These are phyloP conservation scores for Trametes hirsuta DNA, from an alignment of 1,284 basidiomycete species.

Conservation along the genomic window DNA sequence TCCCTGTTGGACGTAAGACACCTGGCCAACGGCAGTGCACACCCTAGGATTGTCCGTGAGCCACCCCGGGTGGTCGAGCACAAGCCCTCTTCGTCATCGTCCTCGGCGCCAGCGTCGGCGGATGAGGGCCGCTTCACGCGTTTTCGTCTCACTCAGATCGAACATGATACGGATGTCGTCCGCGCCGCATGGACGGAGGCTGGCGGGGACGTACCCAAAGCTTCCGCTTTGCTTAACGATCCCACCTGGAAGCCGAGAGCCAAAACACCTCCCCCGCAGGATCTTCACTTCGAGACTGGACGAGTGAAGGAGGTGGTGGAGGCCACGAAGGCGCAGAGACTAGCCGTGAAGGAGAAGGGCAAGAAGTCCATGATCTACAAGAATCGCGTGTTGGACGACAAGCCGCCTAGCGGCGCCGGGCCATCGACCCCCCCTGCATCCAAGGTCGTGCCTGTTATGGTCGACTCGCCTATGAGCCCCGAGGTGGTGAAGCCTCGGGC, in stretches of 20 bases:
- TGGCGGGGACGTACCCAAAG: constrained; percentile 58
- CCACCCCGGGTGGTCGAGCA: constrained; percentile 34
- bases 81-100: constrained; percentile 21
- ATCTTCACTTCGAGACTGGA: constrained; percentile 47
- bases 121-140: constrained; percentile 47
- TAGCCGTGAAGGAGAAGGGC: constrained; percentile 67
- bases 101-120: constrained; percentile 18
- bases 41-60: constrained; percentile 57
- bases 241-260: constrained; percentile 52
- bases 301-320: constrained; percentile 73
- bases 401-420: constrained; percentile 19
- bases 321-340: constrained; percentile 62
- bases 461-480: constrained; percentile 39
- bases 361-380: constrained; percentile 80
- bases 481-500: constrained; percentile 43
- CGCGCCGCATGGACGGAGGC: constrained; percentile 68
- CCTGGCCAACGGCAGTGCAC: constrained; percentile 48
- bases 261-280: constrained; percentile 30
- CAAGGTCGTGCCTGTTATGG: constrained; percentile 23
- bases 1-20: constrained; percentile 52
- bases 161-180: constrained; percentile 47
- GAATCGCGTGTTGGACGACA: constrained; percentile 54
- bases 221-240: constrained; percentile 60
- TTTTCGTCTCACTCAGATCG: constrained; percentile 65
- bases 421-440: constrained; percentile 19